Evolutionary conservation across 2,329 filamentous ascomycete species (phyloP), one percentile per base, ranked within the genome.

Genomic region (Penicillium sp.): DNA sequence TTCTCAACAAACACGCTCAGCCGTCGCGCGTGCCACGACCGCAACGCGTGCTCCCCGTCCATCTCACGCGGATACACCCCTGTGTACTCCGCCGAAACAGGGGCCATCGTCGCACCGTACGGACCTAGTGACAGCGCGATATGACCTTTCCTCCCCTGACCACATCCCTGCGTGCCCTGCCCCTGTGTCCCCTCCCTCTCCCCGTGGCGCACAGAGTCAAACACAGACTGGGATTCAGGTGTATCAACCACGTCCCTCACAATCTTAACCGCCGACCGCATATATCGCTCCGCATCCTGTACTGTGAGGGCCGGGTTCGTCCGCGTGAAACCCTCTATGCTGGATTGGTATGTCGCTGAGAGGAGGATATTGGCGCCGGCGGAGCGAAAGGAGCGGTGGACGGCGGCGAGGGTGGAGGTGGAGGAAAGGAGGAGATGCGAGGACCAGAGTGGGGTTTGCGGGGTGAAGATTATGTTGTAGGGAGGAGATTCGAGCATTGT

Each of bases 281-380:
- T 73, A 48, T 84, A 83, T 4, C 62, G 70, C 11, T 75, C 75
- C 15, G 86, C 78, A 13, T 75, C 75, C 6, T 68, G 62, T 4
- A 70, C 67, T 3, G 72, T 63, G 29, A 87, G 78, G 2, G 84
- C 85, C 1, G 78, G 82, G 38, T 72, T 79, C 1, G 86, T 88
- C 44, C 76, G 77, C 3, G 74, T 72, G 66, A 90, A 89, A 0
- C 85, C 88, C 11, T 84, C 77, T 7, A 82, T 72, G 0, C 85
- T 89, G 1, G 85, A 78, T 71, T 91, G 88, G 72, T 91, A 91
- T 0, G 89, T 91, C 7, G 88, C 88, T 9, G 87, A 90, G 51
- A 89, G 81, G 21, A 91, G 74, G 30, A 91, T 79, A 70, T 91
- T 86, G 59, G 85, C 84, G 41, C 86, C 87, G 1, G 85, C 83